Percentiles rank a stretch among this genome's conserved stretches.
phyloP scores from a whole-genome alignment of 805 yeast species.

The Torulaspora delbrueckii region DNA sequence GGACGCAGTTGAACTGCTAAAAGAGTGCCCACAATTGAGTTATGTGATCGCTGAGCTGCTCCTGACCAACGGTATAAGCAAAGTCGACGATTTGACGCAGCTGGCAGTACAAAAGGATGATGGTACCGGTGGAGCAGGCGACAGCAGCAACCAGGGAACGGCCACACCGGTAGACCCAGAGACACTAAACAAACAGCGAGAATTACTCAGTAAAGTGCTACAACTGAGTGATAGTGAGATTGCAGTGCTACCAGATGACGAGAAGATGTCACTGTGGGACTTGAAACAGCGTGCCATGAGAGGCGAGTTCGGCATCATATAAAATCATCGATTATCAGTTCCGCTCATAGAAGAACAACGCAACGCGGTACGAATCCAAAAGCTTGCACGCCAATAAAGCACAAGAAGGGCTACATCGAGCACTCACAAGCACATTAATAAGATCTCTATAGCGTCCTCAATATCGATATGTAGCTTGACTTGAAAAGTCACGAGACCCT shows the following conservation, averaged over 20 bases:
- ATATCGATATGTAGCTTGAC: neutral
- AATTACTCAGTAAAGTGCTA: slow-evolving; percentile 48
- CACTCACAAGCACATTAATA: neutral
- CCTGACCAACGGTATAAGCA: slow-evolving; percentile 36
- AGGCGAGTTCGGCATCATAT: slow-evolving; percentile 33
- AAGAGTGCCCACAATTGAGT: slow-evolving; percentile 72
- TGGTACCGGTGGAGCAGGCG: slow-evolving; percentile 25
- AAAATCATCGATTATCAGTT: neutral
- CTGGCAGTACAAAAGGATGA: slow-evolving; percentile 30
- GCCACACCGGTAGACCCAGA: slow-evolving; percentile 23
- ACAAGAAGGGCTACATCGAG: neutral
- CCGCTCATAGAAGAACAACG: neutral
- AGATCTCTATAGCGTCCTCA: neutral
- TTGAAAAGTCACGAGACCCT: neutral
- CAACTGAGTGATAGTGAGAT: slow-evolving; percentile 50
- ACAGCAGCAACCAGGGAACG: slow-evolving; percentile 14
- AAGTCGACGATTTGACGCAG: slow-evolving; percentile 34
- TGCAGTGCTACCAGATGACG: slow-evolving; percentile 46
- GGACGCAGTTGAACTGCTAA: slow-evolving; percentile 54
- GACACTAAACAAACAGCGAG: slow-evolving; percentile 38
- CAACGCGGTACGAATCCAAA: neutral
- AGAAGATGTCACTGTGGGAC: slow-evolving; percentile 39
- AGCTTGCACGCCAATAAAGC: neutral
- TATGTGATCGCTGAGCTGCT: slow-evolving; percentile 78
- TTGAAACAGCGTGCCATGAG: slow-evolving; percentile 35